phyloP scores from a whole-genome alignment of 2,329 filamentous ascomycete genomes.

The Chrysoporthe puriensis region DNA sequence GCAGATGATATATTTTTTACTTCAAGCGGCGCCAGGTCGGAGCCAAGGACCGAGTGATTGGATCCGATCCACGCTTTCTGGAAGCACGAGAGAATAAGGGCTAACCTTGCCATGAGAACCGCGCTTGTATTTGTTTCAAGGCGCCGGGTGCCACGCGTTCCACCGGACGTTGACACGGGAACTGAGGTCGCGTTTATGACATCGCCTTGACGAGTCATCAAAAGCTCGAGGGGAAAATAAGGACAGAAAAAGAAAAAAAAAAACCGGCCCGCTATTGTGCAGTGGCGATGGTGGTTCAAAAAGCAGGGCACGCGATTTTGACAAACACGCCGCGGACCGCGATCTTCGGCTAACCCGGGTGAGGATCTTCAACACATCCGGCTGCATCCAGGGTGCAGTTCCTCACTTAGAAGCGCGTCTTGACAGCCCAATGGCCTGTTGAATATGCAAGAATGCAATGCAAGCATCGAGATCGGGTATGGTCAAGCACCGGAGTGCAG shows the following conservation, averaged over 20 bases:
- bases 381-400: neutral
- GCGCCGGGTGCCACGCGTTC: neutral
- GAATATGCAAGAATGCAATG: neutral
- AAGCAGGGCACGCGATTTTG: neutral
- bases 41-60: conserved; percentile 16
- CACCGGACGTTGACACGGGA: neutral
- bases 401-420: neutral
- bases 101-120: conserved; percentile 17
- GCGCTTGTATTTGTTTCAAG: neutral
- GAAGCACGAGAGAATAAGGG: conserved; percentile 17
- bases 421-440: neutral
- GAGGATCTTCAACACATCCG: neutral
- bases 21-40: conserved; percentile 19
- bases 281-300: neutral
- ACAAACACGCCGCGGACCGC: neutral
- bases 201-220: neutral
- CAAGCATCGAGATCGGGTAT: neutral
- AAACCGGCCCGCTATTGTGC: neutral
- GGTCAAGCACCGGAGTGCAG: neutral
- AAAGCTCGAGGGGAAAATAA: neutral
- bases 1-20: conserved; percentile 19
- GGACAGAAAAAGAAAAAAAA: neutral
- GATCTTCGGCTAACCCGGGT: conserved; percentile 1
- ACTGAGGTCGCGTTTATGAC: neutral
- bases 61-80: conserved; percentile 24